Percentiles rank a stretch among this genome's conserved stretches.
These are phyloP conservation scores for Leccinum ochraceum DNA, from an alignment of 768 basidiomycete genomes.

Conservation along the genomic window DNA sequence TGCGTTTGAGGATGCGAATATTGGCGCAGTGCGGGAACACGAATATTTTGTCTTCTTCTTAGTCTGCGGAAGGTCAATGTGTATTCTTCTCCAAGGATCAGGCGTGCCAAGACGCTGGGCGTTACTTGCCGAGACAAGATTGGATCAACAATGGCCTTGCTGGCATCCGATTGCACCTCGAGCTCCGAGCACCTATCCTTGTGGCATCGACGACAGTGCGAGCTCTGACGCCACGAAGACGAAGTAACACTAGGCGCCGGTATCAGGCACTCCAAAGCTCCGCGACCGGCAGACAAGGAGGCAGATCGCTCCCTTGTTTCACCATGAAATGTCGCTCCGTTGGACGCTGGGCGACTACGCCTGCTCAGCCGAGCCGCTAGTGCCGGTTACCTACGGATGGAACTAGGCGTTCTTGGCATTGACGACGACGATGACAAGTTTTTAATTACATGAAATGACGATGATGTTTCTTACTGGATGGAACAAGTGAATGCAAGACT, in stretches of 20 bases:
- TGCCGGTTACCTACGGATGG: too few relatives aligned
- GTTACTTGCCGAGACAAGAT: neutral
- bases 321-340: neutral
- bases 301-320: neutral
- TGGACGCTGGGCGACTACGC: neutral
- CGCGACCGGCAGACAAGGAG: neutral
- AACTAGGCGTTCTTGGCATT: too few relatives aligned
- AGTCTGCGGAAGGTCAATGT: too few relatives aligned
- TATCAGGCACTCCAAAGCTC: neutral
- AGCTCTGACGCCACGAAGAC: neutral
- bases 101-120: neutral
- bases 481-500: constrained; percentile 13
- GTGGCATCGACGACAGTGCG: neutral
- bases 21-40: neutral
- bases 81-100: neutral
- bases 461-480: constrained; percentile 2
- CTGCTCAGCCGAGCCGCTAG: too few relatives aligned
- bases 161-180: neutral
- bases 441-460: too few relatives aligned
- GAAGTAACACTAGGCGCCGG: neutral
- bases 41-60: too few relatives aligned
- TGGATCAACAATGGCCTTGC: neutral
- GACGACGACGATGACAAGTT: too few relatives aligned
- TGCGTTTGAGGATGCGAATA: neutral
- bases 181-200: neutral